Evolutionary conservation across 192 early-diverging fungal genomes (phyloP), one percentile per base, ranked within the genome.

Genomic region (Podila epigama): DNA sequence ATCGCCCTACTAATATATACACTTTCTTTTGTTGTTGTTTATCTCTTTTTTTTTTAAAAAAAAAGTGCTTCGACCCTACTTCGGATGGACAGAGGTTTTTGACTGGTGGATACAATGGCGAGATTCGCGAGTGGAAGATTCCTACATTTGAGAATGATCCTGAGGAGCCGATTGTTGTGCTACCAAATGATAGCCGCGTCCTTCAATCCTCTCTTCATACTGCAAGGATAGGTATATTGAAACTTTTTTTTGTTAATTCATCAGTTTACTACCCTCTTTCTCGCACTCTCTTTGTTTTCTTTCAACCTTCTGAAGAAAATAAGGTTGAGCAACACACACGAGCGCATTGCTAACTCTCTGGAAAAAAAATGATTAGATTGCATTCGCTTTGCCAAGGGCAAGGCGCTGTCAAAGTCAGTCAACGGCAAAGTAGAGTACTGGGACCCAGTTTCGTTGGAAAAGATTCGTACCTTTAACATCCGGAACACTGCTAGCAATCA

Each of bases 371-470:
- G 35, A 36, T 11, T 86, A 83, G 94, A 95, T 75, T 92, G 88
- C 41, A 90, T 94, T 33, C 84, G 87, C 33, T 92, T 87, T 82
- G 89, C 87, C 12, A 88, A 92, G 31, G 81, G 80, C 9, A 85
- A 85, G 62, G 75, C 93, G 4, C 55, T 95, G 2, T 86, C 87
- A 40, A 94, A 94, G 62, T 92, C 89, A 50, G 82, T 85, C 29
- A 86, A 92, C 69, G 93, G 93, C 16, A 85, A 89, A 31, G 85
- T 95, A 29, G 92, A 92, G 56, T 87, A 92, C 65, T 92, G 92
- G 91, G 85, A 94, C 69, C 65, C 89, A 29, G 71, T 82, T 8
- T 69, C 86, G 13, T 55, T 79, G 5, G n/a, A 80, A 33, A 35
- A 81, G 1, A 80, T 88, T 28, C 81, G 83, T 18, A 55, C 80